phyloP scores from a whole-genome alignment of 1,284 basidiomycete genomes.

The Agaricales sp. region DNA sequence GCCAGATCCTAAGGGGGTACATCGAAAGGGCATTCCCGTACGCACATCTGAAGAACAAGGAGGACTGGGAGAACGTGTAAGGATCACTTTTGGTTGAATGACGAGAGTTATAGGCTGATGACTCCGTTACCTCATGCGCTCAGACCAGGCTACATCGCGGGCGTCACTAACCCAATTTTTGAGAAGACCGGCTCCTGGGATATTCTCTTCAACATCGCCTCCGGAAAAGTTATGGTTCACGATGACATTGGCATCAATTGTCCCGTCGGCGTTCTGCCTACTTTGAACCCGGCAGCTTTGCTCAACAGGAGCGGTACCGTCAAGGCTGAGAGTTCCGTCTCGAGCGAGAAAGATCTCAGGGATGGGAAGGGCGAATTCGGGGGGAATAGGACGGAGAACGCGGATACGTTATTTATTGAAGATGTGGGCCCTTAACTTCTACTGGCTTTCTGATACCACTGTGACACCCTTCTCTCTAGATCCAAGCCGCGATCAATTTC shows the following conservation, averaged over 20 bases:
- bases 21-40: constrained; percentile 90
- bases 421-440: constrained; percentile 51
- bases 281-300: constrained; percentile 30
- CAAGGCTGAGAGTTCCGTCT: constrained; percentile 55
- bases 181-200: constrained; percentile 86
- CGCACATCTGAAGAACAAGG: constrained; percentile 80
- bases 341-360: constrained; percentile 22
- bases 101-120: too few species aligned
- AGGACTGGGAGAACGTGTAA: constrained; percentile 84
- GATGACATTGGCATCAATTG: constrained; percentile 67
- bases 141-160: constrained; percentile 87
- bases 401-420: constrained; percentile 84
- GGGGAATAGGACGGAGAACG: constrained; percentile 25
- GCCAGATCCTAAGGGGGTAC: constrained; percentile 75
- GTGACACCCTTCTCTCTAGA: constrained; percentile 13
- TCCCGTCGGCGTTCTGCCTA: constrained; percentile 33
- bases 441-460: neutral
- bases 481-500: constrained; percentile 43
- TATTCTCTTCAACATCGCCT: constrained; percentile 82
- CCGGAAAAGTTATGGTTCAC: constrained; percentile 76
- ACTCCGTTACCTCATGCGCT: too few species aligned
- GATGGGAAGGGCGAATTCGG: constrained; percentile 28
- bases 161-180: constrained; percentile 95
- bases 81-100: constrained; percentile 25
- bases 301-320: constrained; percentile 47